Evolutionary conservation across 306 rosid species (phyloP), one percentile per base, ranked within the genome.

Genomic region (Argentina anserina): DNA sequence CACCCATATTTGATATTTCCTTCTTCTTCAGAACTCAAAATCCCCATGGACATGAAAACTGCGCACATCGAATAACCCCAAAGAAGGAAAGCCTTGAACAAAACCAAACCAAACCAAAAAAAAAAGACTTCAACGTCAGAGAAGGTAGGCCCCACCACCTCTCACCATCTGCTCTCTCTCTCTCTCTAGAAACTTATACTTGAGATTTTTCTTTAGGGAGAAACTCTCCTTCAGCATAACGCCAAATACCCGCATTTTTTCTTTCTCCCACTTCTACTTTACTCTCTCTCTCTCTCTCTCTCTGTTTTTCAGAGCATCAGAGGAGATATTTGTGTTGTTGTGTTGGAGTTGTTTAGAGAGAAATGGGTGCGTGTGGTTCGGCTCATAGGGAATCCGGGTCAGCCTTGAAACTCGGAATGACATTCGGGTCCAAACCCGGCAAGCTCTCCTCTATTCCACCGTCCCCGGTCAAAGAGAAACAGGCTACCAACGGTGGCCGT

Each of bases 301-400:
- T 75, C 26, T 52, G 74, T 60, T 28, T 74, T 79, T 81, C 83
- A 29, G 70, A 76, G 47, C 41, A 67, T 56, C 41, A 20, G 37
- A 37, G 50, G 65, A 56, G 2, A 53, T 25, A 70, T 25, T 23
- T 55, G 14, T 70, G 49, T 82, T 66, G 39, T 82, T 65, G 59
- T 33, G 63, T 78, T 83, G 25, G 47, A 47, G 73, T 77, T 25
- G 58, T 84, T 21, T 84, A 13, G 12, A 47, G 56, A 75, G 71
- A 71, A 18, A 94, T 94, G 97, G 99, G 97, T 80, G 84, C 83
- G 2, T 90, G 90, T 74, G 85, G 58, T 72, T 94, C 97, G 25
- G 70, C 82, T 2, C 84, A 85, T 9, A 78, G 84, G 77, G 85
- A 78, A 76, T 70, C 87, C 8, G 87, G 84, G 53, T 55, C 92